These are phyloP conservation scores for Gossypium schwendimanii DNA, from an alignment of 441 rosid genomes.

Conservation along the genomic window DNA sequence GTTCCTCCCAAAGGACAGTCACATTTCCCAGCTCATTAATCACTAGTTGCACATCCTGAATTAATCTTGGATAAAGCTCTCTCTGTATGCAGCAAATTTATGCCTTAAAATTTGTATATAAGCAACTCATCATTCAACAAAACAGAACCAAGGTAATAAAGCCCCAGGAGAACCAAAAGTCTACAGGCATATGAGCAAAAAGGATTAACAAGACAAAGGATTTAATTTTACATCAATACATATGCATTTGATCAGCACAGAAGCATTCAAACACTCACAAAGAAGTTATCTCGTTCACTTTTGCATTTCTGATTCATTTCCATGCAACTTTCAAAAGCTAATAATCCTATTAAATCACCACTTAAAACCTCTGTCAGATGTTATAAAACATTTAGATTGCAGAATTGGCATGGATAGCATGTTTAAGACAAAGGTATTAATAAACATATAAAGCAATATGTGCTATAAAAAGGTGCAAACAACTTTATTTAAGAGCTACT, in stretches of 20 bases:
- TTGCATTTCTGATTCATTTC: neutral
- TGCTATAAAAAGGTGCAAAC: neutral
- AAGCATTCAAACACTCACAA: neutral
- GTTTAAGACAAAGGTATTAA: neutral
- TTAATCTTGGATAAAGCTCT: constrained; percentile 76
- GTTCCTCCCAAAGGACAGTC: constrained; percentile 98
- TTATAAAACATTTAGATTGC: neutral
- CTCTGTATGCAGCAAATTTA: constrained; percentile 49
- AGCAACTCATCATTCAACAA: constrained; percentile 15
- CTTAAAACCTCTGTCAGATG: neutral
- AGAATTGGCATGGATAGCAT: constrained; percentile 5
- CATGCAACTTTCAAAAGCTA: neutral
- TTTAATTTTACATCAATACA: neutral
- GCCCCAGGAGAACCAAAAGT: neutral
- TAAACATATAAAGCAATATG: neutral
- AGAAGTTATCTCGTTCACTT: neutral
- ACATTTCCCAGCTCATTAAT: constrained; percentile 87
- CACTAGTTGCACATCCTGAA: constrained; percentile 97
- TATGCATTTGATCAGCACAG: constrained; percentile 5
- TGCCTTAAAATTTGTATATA: constrained; percentile 20
- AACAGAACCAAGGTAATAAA: constrained; percentile 5
- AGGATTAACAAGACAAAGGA: neutral
- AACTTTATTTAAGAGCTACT: neutral
- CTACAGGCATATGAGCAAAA: neutral
- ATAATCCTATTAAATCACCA: constrained; percentile 2